Percentiles rank a stretch among this genome's conserved stretches.
These are phyloP conservation scores for Mucor ambiguus DNA, from an alignment of 371 early-diverging fungal species.

Conservation along the genomic window DNA sequence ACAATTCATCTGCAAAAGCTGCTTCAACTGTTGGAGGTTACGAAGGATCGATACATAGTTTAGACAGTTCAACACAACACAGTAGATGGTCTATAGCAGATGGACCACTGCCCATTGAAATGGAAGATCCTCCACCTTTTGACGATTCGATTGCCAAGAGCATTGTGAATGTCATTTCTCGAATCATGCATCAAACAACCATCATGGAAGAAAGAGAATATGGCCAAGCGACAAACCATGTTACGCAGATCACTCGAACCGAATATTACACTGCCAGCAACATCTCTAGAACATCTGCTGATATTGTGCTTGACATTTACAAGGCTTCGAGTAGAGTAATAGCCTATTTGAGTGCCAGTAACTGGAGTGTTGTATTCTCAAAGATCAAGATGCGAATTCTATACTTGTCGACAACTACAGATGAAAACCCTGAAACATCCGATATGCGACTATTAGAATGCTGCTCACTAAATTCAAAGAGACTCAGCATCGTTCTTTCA, in stretches of 20 bases:
- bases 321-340: conserved; percentile 76
- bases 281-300: conserved; percentile 36
- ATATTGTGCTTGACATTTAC: conserved; percentile 65
- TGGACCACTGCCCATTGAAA: conserved; percentile 24
- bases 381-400: conserved; percentile 65
- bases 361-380: conserved; percentile 77
- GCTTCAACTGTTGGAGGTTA: conserved; percentile 20
- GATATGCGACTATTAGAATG: conserved; percentile 81
- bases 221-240: conserved; percentile 37
- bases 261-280: conserved; percentile 39
- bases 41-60: conserved; percentile 28
- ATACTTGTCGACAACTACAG: conserved; percentile 59
- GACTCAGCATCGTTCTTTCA: conserved; percentile 68
- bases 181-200: conserved; percentile 65
- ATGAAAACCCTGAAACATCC: conserved; percentile 73
- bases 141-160: conserved; percentile 73
- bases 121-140: conserved; percentile 77
- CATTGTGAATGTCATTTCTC: conserved; percentile 62
- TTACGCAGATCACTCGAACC: conserved; percentile 56
- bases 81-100: conserved; percentile 30
- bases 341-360: conserved; percentile 79
- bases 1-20: conserved; percentile 28
- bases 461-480: conserved; percentile 70
- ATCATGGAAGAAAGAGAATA: conserved; percentile 47
- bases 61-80: conserved; percentile 26